These are phyloP conservation scores for Cucumis melo DNA, from an alignment of 306 rosid species.

Conservation along the genomic window DNA sequence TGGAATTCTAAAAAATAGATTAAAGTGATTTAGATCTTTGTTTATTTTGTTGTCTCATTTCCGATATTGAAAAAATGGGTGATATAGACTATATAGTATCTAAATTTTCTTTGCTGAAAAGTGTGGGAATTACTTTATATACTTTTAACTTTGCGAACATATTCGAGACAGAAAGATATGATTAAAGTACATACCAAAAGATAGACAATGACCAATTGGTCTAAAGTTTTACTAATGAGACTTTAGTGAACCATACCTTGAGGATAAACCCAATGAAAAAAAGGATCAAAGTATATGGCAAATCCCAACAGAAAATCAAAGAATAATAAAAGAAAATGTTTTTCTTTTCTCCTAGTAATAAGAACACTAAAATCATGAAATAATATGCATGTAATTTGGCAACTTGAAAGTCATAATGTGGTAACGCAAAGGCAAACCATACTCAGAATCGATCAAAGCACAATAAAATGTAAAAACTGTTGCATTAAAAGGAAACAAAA, in stretches of 20 bases:
- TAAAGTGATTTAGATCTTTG: too few species aligned
- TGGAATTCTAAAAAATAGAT: too few species aligned
- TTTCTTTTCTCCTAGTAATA: neutral
- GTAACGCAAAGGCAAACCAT: neutral
- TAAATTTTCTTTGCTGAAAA: neutral
- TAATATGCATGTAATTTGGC: neutral
- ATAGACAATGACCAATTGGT: neutral
- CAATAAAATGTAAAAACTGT: neutral
- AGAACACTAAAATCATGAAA: neutral
- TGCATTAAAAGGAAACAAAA: neutral
- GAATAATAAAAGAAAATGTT: neutral
- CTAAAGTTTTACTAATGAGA: neutral
- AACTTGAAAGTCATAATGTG: neutral
- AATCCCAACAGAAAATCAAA: neutral
- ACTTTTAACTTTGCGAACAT: too few species aligned
- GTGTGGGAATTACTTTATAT: neutral
- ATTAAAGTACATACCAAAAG: neutral
- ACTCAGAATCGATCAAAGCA: neutral
- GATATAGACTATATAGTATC: too few species aligned
- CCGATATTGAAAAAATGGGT: too few species aligned
- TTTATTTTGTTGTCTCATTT: too few species aligned
- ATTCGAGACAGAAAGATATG: neutral
- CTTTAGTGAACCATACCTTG: neutral
- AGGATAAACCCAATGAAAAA: neutral
- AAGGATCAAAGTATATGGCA: neutral